Conservation (phyloP, 2,329 filamentous ascomycete species). For the Bipolaris victoriae region DNA sequence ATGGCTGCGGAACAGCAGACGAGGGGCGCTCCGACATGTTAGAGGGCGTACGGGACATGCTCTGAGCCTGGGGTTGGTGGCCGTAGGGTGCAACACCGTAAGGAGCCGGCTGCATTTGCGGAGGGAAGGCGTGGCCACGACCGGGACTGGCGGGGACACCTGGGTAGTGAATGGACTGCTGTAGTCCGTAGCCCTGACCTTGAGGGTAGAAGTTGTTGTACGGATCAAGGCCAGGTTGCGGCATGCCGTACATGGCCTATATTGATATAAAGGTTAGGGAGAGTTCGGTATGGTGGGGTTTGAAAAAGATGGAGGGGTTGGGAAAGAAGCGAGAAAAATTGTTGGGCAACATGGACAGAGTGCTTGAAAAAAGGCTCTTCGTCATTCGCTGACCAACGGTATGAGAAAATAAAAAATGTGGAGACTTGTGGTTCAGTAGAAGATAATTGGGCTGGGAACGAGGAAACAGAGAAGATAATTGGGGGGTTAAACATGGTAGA, state of each 20-base stretch:
- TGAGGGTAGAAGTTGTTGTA: conserved; percentile 55
- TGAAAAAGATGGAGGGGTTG: conserved; percentile 65
- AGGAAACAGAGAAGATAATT: conserved; percentile 17
- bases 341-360: conserved; percentile 25
- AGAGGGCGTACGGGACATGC: conserved; percentile 70
- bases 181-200: conserved; percentile 58
- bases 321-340: background rate
- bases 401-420: conserved; percentile 16
- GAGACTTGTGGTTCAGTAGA: conserved; percentile 20
- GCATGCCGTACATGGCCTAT: conserved; percentile 68
- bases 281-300: conserved; percentile 69
- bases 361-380: conserved; percentile 19
- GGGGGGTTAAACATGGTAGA: conserved; percentile 46
- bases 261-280: conserved; percentile 70
- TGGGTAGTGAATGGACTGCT: conserved; percentile 53
- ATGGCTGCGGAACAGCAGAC: conserved; percentile 66
- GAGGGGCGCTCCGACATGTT: conserved; percentile 63
- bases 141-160: conserved; percentile 55
- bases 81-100: conserved; percentile 61
- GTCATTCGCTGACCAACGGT: conserved; percentile 20
- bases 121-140: conserved; percentile 54
- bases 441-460: conserved; percentile 27
- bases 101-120: conserved; percentile 49
- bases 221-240: conserved; percentile 54
- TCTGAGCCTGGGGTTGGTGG: conserved; percentile 63